phyloP scores from a whole-genome alignment of 257 asterid genomes.

The Penstemon barbatus region DNA sequence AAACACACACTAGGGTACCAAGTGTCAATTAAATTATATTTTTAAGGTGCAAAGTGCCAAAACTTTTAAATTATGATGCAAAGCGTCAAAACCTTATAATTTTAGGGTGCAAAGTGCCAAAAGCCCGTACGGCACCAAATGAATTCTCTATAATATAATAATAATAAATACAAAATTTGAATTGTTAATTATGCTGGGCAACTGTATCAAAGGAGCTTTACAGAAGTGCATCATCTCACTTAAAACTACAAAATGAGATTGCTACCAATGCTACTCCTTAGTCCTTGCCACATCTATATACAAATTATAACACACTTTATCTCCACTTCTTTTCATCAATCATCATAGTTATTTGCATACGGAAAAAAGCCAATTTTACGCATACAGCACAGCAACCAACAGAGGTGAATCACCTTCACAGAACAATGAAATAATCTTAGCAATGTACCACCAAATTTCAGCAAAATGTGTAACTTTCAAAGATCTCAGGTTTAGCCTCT shows the following conservation, averaged over 20 bases:
- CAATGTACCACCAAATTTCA: not conserved
- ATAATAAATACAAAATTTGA: no score
- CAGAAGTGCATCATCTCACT: slow-evolving; percentile 23
- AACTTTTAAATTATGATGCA: no score
- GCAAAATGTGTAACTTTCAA: not conserved
- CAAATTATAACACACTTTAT: slow-evolving; percentile 11
- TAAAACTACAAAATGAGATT: slow-evolving; percentile 38
- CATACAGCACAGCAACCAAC: not conserved
- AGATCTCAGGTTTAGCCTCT: not conserved
- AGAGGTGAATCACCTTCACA: slow-evolving; percentile 6
- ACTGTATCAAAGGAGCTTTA: not conserved
- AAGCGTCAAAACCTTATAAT: no score
- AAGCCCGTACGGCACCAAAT: no score
- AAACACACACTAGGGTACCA: no score
- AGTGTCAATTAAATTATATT: no score
- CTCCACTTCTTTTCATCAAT: slow-evolving; percentile 10
- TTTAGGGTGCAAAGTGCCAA: no score
- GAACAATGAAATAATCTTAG: not conserved
- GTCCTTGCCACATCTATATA: slow-evolving; percentile 9
- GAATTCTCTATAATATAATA: no score
- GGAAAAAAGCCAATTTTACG: no score
- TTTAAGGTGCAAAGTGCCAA: no score
- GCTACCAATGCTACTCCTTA: not conserved
- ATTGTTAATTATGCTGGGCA: not conserved
- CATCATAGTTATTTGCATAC: not conserved